These are phyloP conservation scores for Neostapfia colusana DNA, from an alignment of 176 grass and related monocot species.

Conservation along the genomic window DNA sequence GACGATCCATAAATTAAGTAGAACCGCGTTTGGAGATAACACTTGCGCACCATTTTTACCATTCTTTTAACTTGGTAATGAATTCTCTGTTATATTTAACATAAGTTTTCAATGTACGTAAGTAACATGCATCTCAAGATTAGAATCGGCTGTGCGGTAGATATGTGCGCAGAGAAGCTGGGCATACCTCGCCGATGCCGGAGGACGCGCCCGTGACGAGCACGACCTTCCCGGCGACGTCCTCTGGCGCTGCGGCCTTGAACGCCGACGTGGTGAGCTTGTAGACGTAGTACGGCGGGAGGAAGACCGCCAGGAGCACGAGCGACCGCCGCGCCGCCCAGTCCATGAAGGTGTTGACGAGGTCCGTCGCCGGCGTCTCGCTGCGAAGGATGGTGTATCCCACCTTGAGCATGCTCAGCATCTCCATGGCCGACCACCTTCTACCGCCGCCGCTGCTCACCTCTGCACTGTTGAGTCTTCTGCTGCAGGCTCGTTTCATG, in stretches of 20 bases:
- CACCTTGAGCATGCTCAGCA: constrained; percentile 51
- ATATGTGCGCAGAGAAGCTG: neutral
- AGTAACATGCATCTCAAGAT: neutral
- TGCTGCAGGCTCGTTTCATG: neutral
- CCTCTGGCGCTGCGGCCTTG: constrained; percentile 45
- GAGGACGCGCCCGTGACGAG: constrained; percentile 69
- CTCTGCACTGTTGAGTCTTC: neutral
- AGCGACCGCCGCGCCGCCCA: constrained; percentile 46
- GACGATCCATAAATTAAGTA: neutral
- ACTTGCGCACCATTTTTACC: too few relatives aligned
- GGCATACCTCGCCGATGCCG: constrained; percentile 63
- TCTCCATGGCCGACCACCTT: constrained; percentile 37
- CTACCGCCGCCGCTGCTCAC: neutral
- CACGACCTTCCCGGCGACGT: constrained; percentile 59
- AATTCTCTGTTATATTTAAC: neutral
- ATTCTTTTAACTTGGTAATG: too few relatives aligned
- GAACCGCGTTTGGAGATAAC: neutral
- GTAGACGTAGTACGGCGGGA: constrained; percentile 57
- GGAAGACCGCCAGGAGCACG: constrained; percentile 45
- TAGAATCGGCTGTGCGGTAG: neutral
- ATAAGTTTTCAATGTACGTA: neutral
- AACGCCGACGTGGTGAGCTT: constrained; percentile 45
- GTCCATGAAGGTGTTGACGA: constrained; percentile 55
- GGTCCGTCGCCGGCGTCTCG: constrained; percentile 53
- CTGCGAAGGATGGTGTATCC: constrained; percentile 53